Evolutionary conservation across 140 eudicot species (phyloP).

Genomic region (Bidens hawaiensis): DNA sequence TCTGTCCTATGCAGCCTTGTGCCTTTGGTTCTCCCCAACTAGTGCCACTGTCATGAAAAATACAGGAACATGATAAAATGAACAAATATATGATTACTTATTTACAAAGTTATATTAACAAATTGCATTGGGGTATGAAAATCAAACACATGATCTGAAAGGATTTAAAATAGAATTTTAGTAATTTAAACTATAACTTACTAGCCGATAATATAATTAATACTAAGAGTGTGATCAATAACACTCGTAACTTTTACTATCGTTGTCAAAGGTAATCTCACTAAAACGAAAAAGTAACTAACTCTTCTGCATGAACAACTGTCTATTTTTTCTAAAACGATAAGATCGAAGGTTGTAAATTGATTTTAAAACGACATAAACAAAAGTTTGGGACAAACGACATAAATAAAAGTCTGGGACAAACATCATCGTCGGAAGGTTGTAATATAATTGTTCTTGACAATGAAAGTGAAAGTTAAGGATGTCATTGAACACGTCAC

Average conservation of each 20-base stretch:
- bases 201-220: neutral
- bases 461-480: no score
- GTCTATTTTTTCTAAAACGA: no score
- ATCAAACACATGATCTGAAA: neutral
- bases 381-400: no score
- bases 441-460: no score
- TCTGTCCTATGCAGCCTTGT: conserved; percentile 39
- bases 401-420: no score
- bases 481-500: neutral
- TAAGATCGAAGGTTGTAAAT: no score
- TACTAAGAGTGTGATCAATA: neutral
- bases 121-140: no score
- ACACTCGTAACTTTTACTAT: neutral
- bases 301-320: neutral
- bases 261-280: neutral
- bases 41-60: conserved; percentile 31
- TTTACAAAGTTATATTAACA: no score
- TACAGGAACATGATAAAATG: neutral
- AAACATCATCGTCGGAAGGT: neutral
- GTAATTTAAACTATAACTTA: neutral
- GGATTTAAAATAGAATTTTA: no score
- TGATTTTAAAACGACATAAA: no score
- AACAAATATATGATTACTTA: no score
- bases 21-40: conserved; percentile 46
- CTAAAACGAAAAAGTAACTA: neutral